A percentile compares a stretch with the other conserved stretches of the same genome.
These are phyloP conservation scores for Cryphonectria carpinicola DNA, from an alignment of 2,329 filamentous ascomycete genomes.

Conservation along the genomic window DNA sequence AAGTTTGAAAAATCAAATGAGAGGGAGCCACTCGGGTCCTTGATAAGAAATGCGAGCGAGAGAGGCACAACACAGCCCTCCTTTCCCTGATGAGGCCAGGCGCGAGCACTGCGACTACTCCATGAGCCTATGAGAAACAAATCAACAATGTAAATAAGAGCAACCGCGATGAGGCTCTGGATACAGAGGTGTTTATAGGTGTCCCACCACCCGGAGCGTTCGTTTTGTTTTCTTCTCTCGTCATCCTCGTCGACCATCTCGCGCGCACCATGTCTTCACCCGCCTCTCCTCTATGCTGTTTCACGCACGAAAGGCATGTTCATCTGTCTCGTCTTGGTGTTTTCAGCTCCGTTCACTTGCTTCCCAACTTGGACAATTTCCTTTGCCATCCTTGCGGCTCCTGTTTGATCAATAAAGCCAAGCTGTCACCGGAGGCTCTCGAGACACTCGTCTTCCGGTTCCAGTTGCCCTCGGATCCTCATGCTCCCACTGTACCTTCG, in stretches of 20 bases:
- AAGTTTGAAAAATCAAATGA: too few relatives aligned
- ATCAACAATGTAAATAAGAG: not conserved
- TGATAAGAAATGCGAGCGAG: not conserved
- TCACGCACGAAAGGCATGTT: not conserved
- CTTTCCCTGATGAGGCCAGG: not conserved
- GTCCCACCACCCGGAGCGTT: not conserved
- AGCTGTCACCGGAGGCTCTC: not conserved
- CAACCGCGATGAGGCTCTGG: not conserved
- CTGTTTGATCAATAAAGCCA: not conserved
- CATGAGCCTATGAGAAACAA: not conserved
- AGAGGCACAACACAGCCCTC: not conserved
- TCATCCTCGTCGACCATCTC: not conserved
- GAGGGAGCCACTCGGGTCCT: too few relatives aligned
- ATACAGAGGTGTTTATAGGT: not conserved
- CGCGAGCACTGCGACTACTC: not conserved
- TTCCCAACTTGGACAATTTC: not conserved
- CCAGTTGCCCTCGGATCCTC: not conserved
- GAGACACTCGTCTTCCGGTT: not conserved
- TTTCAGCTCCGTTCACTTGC: not conserved
- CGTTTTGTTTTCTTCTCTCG: not conserved
- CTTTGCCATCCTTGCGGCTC: not conserved
- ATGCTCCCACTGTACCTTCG: not conserved
- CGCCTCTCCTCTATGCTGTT: not conserved
- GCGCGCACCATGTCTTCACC: not conserved
- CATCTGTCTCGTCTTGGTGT: not conserved